phyloP scores from a whole-genome alignment of 306 rosid species.

The Lithocarpus polystachyus region DNA sequence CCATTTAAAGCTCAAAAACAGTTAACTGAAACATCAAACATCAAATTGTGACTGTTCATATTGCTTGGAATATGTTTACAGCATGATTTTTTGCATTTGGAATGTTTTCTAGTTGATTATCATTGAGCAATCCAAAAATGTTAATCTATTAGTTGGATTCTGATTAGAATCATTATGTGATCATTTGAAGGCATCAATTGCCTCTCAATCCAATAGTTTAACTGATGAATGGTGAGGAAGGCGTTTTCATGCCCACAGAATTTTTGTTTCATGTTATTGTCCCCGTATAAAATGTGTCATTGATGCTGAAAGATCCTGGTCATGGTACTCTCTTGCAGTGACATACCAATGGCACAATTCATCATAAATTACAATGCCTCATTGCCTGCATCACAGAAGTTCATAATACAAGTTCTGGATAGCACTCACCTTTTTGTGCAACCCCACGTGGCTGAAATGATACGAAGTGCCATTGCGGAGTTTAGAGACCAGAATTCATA shows the following conservation, averaged over 20 bases:
- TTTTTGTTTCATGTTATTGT: not conserved
- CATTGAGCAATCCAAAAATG: not conserved
- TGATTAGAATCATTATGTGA: not conserved
- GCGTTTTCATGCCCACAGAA: not conserved
- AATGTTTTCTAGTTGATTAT: not conserved
- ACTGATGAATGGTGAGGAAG: not conserved
- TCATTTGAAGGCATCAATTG: not conserved
- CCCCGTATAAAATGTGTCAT: not conserved
- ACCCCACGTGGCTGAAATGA: conserved; percentile 70
- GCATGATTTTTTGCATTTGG: not conserved
- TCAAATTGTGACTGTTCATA: not conserved
- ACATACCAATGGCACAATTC: conserved; percentile 93
- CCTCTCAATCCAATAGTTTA: not conserved
- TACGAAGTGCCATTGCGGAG: conserved; percentile 69
- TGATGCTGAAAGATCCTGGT: conserved; percentile 8
- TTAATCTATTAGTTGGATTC: not conserved
- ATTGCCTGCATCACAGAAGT: conserved; percentile 63
- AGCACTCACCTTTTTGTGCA: conserved; percentile 85
- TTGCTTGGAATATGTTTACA: not conserved
- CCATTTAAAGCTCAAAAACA: not conserved
- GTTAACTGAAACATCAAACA: not conserved
- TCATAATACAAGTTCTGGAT: conserved; percentile 81
- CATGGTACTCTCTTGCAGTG: conserved; percentile 50
- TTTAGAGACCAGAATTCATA: conserved; percentile 85
- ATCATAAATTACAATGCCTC: conserved; percentile 73